phyloP scores from a whole-genome alignment of 2,329 filamentous ascomycete species.

The Cadophora sp. region DNA sequence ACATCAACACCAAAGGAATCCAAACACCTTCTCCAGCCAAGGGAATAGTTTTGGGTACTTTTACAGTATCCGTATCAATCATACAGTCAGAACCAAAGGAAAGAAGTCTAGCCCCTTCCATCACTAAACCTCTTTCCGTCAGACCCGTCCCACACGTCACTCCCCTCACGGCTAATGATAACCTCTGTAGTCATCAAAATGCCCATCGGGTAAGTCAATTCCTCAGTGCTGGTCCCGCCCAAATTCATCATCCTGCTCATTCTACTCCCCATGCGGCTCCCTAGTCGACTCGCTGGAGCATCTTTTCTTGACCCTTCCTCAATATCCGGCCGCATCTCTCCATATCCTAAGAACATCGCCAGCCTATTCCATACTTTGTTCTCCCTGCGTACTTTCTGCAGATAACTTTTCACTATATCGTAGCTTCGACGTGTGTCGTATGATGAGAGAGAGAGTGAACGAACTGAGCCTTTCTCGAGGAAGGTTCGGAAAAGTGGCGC shows the following conservation, averaged over 20 bases:
- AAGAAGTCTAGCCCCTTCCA: not conserved
- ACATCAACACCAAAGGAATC: not conserved
- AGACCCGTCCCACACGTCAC: not conserved
- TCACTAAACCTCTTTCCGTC: slow-evolving; percentile 5
- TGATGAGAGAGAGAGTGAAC: not conserved
- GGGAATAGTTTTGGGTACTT: not conserved
- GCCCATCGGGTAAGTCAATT: slow-evolving; percentile 24
- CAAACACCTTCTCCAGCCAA: not conserved
- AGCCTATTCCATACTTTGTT: slow-evolving; percentile 19
- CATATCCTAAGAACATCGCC: slow-evolving; percentile 16
- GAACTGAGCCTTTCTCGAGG: slow-evolving; percentile 38
- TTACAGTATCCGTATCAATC: not conserved
- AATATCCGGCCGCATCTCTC: slow-evolving; percentile 10
- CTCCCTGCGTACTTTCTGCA: slow-evolving; percentile 5
- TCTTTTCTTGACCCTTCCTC: not conserved
- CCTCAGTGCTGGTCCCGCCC: slow-evolving; percentile 22
- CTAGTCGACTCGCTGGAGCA: slow-evolving; percentile 3
- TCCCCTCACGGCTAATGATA: slow-evolving; percentile 23
- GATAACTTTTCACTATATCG: slow-evolving; percentile 14
- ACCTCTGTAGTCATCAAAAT: slow-evolving; percentile 30
- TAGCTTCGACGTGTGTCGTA: slow-evolving; percentile 17
- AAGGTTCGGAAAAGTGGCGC: slow-evolving; percentile 50
- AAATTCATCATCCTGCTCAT: not conserved
- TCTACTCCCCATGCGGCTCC: slow-evolving; percentile 4
- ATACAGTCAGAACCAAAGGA: not conserved